Evolutionary conservation across 177 flowering plant species (phyloP).

Genomic region (Vitis hybrid): DNA sequence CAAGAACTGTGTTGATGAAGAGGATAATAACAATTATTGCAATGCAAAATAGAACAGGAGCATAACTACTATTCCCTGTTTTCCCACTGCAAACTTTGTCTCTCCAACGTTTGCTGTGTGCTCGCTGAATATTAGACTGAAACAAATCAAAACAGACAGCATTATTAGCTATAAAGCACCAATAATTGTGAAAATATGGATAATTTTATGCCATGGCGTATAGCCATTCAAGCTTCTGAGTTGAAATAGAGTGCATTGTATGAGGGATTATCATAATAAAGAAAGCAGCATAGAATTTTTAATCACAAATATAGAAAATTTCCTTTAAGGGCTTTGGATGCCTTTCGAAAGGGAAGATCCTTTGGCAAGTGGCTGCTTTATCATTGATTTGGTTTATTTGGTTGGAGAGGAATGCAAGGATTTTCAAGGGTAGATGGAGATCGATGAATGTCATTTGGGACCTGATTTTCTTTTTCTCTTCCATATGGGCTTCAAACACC

Average conservation of each 20-base stretch:
- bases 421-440: no score
- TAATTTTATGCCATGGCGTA: not conserved
- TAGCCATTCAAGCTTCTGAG: not conserved
- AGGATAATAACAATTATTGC: conserved; percentile 47
- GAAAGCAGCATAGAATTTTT: no score
- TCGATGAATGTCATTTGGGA: no score
- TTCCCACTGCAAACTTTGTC: conserved; percentile 48
- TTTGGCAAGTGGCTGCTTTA: no score
- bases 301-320: no score
- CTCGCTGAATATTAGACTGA: conserved; percentile 71
- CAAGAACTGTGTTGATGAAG: conserved; percentile 77
- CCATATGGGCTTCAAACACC: no score
- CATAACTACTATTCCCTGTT: conserved; percentile 58
- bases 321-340: no score
- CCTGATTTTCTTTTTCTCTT: no score
- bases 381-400: no score
- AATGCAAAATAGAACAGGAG: conserved; percentile 63
- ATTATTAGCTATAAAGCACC: not conserved
- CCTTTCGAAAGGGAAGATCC: no score
- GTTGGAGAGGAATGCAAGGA: no score
- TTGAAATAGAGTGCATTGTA: not conserved
- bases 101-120: conserved; percentile 34
- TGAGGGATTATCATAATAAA: not conserved
- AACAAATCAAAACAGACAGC: conserved; percentile 12
- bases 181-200: not conserved